Percentiles rank a stretch among this genome's conserved stretches.
These are phyloP conservation scores for Penicillium canescens DNA, from an alignment of 495 filamentous ascomycete species.

Conservation along the genomic window DNA sequence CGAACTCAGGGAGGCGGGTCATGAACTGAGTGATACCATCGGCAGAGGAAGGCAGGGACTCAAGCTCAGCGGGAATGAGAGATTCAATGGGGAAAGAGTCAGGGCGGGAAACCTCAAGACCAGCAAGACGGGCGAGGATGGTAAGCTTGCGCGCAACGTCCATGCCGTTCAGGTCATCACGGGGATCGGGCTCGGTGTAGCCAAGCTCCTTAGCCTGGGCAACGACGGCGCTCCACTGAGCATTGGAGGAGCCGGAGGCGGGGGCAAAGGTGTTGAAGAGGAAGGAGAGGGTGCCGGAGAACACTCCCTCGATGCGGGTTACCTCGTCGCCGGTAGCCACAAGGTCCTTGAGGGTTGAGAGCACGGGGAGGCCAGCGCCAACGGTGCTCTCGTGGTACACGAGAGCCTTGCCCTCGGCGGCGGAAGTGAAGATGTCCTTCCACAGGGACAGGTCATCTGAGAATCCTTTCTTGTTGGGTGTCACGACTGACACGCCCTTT, in stretches of 20 bases:
- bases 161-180: slow-evolving; percentile 93
- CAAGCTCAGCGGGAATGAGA: slow-evolving; percentile 81
- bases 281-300: slow-evolving; percentile 94
- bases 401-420: slow-evolving; percentile 62
- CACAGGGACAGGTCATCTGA: slow-evolving; percentile 73
- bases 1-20: slow-evolving; percentile 70
- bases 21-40: slow-evolving; percentile 73
- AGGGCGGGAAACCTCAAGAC: slow-evolving; percentile 72
- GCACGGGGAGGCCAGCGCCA: slow-evolving; percentile 86
- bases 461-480: slow-evolving; percentile 98
- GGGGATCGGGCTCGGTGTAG: slow-evolving; percentile 94
- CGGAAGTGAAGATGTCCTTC: slow-evolving; percentile 74
- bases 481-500: slow-evolving; percentile 83
- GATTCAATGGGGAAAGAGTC: slow-evolving; percentile 89
- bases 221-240: slow-evolving; percentile 86
- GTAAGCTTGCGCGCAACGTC: slow-evolving; percentile 97
- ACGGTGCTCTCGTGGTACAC: slow-evolving; percentile 93
- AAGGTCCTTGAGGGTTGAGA: slow-evolving; percentile 87
- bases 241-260: slow-evolving; percentile 52
- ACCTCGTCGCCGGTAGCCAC: slow-evolving; percentile 87
- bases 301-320: slow-evolving; percentile 88
- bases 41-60: slow-evolving; percentile 63
- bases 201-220: slow-evolving; percentile 89
- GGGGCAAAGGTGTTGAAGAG: slow-evolving; percentile 94
- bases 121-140: slow-evolving; percentile 82